These are phyloP conservation scores for Leptographium galeiforme DNA, from an alignment of 2,329 filamentous ascomycete species.

Conservation along the genomic window DNA sequence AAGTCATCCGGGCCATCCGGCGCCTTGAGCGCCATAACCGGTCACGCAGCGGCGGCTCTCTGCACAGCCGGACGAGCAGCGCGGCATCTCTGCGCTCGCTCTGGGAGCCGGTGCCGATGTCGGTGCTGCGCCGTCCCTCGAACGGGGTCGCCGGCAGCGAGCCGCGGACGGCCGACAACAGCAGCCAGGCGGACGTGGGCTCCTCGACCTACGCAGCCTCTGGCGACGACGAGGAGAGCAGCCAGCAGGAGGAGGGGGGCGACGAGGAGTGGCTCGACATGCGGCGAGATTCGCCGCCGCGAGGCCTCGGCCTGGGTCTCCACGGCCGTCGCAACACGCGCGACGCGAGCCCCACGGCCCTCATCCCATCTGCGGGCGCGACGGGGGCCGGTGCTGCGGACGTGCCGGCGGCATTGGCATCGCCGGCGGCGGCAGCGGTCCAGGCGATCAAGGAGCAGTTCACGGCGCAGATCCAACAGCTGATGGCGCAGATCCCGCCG, in stretches of 20 bases:
- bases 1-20: constrained; percentile 50
- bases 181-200: constrained; percentile 8
- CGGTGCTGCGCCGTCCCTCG: constrained; percentile 1
- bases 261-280: constrained; percentile 25
- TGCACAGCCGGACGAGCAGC: constrained; percentile 52
- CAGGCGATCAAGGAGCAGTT: constrained; percentile 62
- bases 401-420: constrained; percentile 27
- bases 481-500: constrained; percentile 40
- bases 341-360: constrained; percentile 12
- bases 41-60: constrained; percentile 50
- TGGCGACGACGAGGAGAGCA: constrained; percentile 4
- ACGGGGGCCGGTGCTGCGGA: constrained; percentile 13
- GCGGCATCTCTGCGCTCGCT: constrained; percentile 52
- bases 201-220: constrained; percentile 9
- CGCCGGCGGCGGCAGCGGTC: constrained; percentile 49
- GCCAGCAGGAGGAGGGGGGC: constrained; percentile 24
- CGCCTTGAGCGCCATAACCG: constrained; percentile 48
- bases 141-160: background rate
- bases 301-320: background rate
- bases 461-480: constrained; percentile 58
- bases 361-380: background rate
- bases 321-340: constrained; percentile 10
- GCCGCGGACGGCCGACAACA: background rate
- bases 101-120: constrained; percentile 36
- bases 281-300: constrained; percentile 14